Conservation (phyloP, 75 land plant genomes). For the Pinus albicaulis region DNA sequence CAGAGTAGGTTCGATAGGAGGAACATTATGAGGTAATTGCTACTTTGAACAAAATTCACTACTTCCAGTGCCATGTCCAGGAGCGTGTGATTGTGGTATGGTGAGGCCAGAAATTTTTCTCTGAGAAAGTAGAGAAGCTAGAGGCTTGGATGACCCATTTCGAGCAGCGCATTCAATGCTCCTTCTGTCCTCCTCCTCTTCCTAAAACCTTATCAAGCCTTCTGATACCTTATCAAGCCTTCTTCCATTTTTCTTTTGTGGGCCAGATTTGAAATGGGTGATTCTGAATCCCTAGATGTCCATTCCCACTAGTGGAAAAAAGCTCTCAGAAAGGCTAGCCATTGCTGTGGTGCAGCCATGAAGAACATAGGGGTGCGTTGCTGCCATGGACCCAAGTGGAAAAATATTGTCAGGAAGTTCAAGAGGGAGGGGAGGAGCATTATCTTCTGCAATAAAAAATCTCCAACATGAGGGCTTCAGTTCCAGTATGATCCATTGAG, state of each 20-base stretch:
- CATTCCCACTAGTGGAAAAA: not conserved
- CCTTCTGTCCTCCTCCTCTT: too few species aligned
- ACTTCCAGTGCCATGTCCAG: too few species aligned
- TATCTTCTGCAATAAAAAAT: not conserved
- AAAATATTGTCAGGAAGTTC: not conserved
- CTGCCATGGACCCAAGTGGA: not conserved
- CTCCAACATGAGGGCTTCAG: not conserved
- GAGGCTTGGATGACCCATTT: too few species aligned
- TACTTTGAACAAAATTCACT: too few species aligned
- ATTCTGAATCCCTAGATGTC: not conserved
- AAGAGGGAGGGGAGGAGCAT: not conserved
- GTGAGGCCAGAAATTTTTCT: too few species aligned
- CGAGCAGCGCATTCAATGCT: too few species aligned
- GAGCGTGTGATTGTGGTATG: too few species aligned
- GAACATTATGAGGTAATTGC: too few species aligned
- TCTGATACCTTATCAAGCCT: too few species aligned
- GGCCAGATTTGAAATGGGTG: not conserved
- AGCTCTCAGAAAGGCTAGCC: not conserved
- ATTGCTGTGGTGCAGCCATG: not conserved
- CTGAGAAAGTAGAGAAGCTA: too few species aligned
- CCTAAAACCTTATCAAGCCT: too few species aligned
- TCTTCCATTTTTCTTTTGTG: not conserved
- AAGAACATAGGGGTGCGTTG: not conserved
- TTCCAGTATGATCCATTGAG: conserved; percentile 36
- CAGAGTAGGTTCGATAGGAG: too few species aligned